Conservation (phyloP, 1,284 basidiomycete genomes). For the Coniophora puteana region DNA sequence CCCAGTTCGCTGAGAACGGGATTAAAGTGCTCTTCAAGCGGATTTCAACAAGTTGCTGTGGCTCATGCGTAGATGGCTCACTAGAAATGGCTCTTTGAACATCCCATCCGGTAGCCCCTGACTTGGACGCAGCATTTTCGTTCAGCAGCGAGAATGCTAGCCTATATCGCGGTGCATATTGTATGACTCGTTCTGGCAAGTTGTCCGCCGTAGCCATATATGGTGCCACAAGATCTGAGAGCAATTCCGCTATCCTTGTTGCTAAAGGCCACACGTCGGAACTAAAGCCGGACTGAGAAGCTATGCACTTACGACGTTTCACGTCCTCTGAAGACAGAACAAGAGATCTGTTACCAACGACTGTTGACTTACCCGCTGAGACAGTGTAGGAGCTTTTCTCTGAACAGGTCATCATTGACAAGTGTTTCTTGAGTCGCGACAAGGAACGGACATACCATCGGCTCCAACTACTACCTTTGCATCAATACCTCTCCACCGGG, state of each 20-base stretch:
- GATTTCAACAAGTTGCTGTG: slow-evolving; percentile 12
- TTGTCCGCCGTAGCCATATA: slow-evolving; percentile 37
- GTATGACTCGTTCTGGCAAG: slow-evolving; percentile 56
- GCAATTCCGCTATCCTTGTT: slow-evolving; percentile 32
- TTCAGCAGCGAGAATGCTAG: slow-evolving; percentile 84
- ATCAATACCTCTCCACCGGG: slow-evolving; percentile 37
- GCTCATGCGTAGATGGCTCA: slow-evolving; percentile 34
- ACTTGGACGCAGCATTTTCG: slow-evolving; percentile 76
- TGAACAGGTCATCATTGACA: too few species aligned
- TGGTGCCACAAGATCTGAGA: slow-evolving; percentile 49
- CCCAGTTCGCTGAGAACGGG: slow-evolving; percentile 63
- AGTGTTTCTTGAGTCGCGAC: too few species aligned
- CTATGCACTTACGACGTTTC: too few species aligned
- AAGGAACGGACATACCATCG: too few species aligned
- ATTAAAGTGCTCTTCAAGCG: slow-evolving; percentile 57
- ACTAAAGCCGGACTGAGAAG: slow-evolving; percentile 6
- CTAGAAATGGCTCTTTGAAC: slow-evolving; percentile 59
- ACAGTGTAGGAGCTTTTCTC: too few species aligned
- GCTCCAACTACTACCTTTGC: slow-evolving; percentile 24
- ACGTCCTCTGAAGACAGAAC: too few species aligned
- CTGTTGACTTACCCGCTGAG: too few species aligned
- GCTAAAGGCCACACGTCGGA: too few species aligned
- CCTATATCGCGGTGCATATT: slow-evolving; percentile 77
- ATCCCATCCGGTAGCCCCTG: slow-evolving; percentile 68
- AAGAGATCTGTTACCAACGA: too few species aligned